Evolutionary conservation across 148 eudicot species (phyloP), one percentile per base, ranked within the genome.

Genomic region (Fagopyrum esculentum): DNA sequence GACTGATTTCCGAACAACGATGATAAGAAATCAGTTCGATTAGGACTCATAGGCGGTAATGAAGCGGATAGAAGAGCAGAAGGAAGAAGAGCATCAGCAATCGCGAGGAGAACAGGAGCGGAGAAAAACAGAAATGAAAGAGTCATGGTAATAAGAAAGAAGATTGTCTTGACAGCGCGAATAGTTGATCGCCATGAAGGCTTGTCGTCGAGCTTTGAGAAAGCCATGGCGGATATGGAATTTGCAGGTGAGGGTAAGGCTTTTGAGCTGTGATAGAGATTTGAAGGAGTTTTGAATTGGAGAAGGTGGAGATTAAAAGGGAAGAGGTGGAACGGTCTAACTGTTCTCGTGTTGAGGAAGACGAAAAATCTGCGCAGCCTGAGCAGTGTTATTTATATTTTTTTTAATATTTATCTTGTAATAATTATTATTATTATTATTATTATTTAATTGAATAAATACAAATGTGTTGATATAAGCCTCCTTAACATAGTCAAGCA

Each of bases 91-190:
- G 85, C 77, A 47, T 85, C 87, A 2, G 87, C 85, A 16, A 82
- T 51, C 13, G 83, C 83, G 16, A 85, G 81, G 19, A 85, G 64
- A 6, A 85, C 83, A 0, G 87, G 85, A 16, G 85, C 87, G 17
- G 87, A 82, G 74, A 82, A 82, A 73, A 85, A 75, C 2, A 85
- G 60, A 71, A 85, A 80, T 0, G 87, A 85, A 49, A 85, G 78
- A 59, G 82, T 44, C 45, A 85, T 55, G 8, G 83, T 76, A 26
- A 85, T 75, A 71, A 85, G 68, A 83, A 85, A 85, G 76, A 85
- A 85, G 17, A 85, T 73, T 0, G 85, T 85, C 70, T 85, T 85
- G 48, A 85, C 68, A 43, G 75, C 87, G 78, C 87, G 76, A 4
- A 85, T 76, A 1, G 55, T 71, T 1, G 74, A 46, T 49, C 55